These are phyloP conservation scores for Candida quercuum DNA, from an alignment of 805 yeast genomes.

Conservation along the genomic window DNA sequence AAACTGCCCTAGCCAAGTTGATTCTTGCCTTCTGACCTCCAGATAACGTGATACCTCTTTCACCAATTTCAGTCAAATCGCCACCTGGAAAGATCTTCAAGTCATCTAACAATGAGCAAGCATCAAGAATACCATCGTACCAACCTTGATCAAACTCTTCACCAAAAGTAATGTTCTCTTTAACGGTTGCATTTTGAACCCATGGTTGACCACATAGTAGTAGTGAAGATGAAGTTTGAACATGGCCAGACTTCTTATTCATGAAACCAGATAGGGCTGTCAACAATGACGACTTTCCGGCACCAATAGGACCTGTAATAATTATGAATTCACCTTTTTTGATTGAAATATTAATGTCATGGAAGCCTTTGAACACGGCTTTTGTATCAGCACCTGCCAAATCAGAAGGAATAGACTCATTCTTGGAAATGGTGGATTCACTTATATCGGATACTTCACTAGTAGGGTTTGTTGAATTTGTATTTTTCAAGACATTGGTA, in stretches of 20 bases:
- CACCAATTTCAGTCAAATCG: conserved; percentile 69
- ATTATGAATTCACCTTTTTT: conserved; percentile 62
- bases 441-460: background rate
- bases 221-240: conserved; percentile 42
- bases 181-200: conserved; percentile 71
- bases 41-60: conserved; percentile 67
- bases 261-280: conserved; percentile 64
- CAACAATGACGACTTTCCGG: conserved; percentile 70
- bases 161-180: conserved; percentile 65
- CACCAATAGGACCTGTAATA: conserved; percentile 72
- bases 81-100: conserved; percentile 59
- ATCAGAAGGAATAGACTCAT: background rate
- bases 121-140: conserved; percentile 48
- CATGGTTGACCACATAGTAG: conserved; percentile 55
- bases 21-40: conserved; percentile 81
- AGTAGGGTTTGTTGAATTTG: too few species aligned
- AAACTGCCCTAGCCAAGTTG: conserved; percentile 66
- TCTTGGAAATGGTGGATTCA: background rate
- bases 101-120: conserved; percentile 57
- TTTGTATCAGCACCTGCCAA: conserved; percentile 10
- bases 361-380: conserved; percentile 39
- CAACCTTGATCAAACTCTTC: conserved; percentile 37
- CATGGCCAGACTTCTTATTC: conserved; percentile 45
- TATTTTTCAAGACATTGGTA: too few species aligned
- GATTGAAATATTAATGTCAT: conserved; percentile 40